Evolutionary conservation across 2,329 filamentous ascomycete genomes (phyloP).

Genomic region (Pleomassaria siparia): DNA sequence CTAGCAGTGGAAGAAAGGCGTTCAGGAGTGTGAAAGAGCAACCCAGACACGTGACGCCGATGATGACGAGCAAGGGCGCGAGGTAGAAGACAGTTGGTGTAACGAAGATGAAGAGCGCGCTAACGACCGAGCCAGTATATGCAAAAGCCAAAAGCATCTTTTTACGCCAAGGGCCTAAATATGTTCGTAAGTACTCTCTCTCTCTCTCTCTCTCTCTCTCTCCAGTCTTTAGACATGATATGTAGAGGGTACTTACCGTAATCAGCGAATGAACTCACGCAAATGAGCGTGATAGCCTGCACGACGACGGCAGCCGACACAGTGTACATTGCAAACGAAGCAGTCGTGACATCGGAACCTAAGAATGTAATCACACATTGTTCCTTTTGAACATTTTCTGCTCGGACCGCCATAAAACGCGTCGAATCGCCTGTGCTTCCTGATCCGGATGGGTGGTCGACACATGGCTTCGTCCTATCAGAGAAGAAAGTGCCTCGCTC

Average conservation of each 20-base stretch:
- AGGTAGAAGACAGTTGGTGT: conserved; percentile 73
- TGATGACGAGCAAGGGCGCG: conserved; percentile 75
- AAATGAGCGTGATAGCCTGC: conserved; percentile 85
- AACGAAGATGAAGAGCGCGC: conserved; percentile 81
- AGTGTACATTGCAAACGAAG: conserved; percentile 94
- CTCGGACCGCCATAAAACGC: conserved; percentile 15
- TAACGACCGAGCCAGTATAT: conserved; percentile 72
- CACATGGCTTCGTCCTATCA: conserved; percentile 73
- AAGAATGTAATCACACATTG: conserved; percentile 81
- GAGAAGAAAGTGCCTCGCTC: conserved; percentile 83
- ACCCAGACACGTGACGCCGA: conserved; percentile 87
- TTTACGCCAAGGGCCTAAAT: conserved; percentile 69
- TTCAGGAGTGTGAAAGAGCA: conserved; percentile 96
- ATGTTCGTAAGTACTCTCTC: neutral
- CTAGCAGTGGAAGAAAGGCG: conserved; percentile 84
- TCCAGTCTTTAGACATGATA: neutral
- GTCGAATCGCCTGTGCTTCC: conserved; percentile 24
- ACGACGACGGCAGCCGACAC: conserved; percentile 85
- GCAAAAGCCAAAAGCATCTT: conserved; percentile 78
- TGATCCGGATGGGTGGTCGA: conserved; percentile 56
- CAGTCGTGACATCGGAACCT: conserved; percentile 81
- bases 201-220: no score
- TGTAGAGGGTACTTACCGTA: conserved; percentile 62
- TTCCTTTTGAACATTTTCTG: conserved; percentile 23
- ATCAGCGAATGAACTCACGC: conserved; percentile 90